Base-by-base conservation (phyloP, 2,329 filamentous ascomycete species). In the Verticillium albo-atrum region DNA sequence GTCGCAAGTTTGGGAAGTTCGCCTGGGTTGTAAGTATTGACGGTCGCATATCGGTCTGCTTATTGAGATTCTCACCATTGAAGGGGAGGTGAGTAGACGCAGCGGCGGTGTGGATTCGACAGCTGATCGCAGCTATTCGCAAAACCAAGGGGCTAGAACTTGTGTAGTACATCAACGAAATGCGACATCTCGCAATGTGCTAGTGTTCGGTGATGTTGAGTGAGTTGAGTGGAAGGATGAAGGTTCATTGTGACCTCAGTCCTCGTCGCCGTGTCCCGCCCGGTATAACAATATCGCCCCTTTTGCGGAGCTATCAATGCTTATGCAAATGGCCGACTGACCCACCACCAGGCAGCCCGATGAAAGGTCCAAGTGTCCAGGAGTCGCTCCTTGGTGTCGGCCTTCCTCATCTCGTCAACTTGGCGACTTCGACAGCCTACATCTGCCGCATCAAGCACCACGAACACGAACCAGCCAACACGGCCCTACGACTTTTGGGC, bases 1-100 rank as follows among this genome's bases (percentile, higher is more conserved):
- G 90, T 56, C 95, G 88, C n/a, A 99, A 83, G 71, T 99, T 98
- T 35, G 95, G 95, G 57, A 98, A 86, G 72, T 88, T 93, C 42
- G 89, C 90, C 79, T 90, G 60, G 54, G n/a, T n/a, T 54, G 52
- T 66, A n/a, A 64, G 61, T 52, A 56, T 10, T 15, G 47, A n/a
- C n/a, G 23, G 20, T 14, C 6, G 20, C 20, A 15, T 14, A 7
- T 1, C 26, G 5, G 12, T 27, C 9, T n/a, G 23, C n/a, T 51
- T 23, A 51, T 10, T 26, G n/a, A 14, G 20, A 25, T 12, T 25
- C 30, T 32, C 7, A 32, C 30, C 30, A 32, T 32, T 32, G 30
- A 32, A 14, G 30, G 30, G 9, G 30, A 32, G 30, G 30, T 6
- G 14, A 14, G 10, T 32, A 4, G 30, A 10, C 3, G 14, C 9